Evolutionary conservation across 495 filamentous ascomycete genomes (phyloP), one percentile per base, ranked within the genome.

Genomic region (Lepidopterella palustris): DNA sequence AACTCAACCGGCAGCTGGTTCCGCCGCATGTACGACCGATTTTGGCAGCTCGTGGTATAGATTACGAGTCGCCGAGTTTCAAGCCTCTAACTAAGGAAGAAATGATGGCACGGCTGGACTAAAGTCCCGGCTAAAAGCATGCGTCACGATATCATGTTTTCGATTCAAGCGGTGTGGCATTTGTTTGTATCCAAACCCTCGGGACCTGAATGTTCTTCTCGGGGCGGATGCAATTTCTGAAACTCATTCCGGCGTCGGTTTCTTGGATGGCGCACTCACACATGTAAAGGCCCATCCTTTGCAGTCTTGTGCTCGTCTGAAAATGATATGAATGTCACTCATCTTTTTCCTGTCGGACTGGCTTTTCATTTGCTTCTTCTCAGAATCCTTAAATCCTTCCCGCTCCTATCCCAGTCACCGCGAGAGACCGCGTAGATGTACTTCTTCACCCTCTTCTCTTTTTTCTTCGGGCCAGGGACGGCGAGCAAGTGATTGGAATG

Each of bases 51-150:
- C 85, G 84, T 42, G 91, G 91, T 31, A 81, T 98, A 61, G 92
- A 97, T 73, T 88, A 96, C 71, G 88, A 97, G 72, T 69, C 70
- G 13, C 66, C 70, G 4, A 92, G 92, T 71, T 91, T 98, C 71
- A 87, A 82, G 63, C 93, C 93, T 13, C 81, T 97, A 76, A 73
- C 86, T 52, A 93, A 90, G 77, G 85, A 91, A 59, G 90, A 97
- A 69, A 98, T 98, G 93, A 87, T 95, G 82, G 93, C 93, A 45
- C 90, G 90, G 72, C 80, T 98, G 74, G 93, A 98, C 76, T 98
- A 90, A 95, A 68, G 62, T 60, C 60, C 64, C 68, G 56, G 59
- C 48, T 39, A 31, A 21, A 53, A 56, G 45, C 53, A 57, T 58
- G 50, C 57, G 64, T 55, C 57, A 62, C 53, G 63, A 67, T 23